These are phyloP conservation scores for Phytophthora colocasiae DNA, from an alignment of 352 stramenopile genomes.

Conservation along the genomic window DNA sequence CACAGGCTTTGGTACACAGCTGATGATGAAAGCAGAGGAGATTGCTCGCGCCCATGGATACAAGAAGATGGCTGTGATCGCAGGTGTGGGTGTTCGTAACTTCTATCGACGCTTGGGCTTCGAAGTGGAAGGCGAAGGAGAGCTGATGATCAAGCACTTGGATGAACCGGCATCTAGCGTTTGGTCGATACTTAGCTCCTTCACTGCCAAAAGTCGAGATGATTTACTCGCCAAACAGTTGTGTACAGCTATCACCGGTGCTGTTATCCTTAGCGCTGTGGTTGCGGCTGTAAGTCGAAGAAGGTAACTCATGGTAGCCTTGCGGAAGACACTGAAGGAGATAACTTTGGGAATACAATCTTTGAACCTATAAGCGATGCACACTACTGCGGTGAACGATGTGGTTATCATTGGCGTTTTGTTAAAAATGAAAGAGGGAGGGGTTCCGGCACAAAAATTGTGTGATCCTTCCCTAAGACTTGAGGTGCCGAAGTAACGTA, in stretches of 20 bases:
- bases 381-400: too few relatives aligned
- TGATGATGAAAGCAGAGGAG: constrained; percentile 86
- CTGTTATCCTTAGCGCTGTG: constrained; percentile 12
- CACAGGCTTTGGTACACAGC: constrained; percentile 87
- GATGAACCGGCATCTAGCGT: constrained; percentile 13
- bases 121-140: constrained; percentile 84
- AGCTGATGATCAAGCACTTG: constrained; percentile 90
- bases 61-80: constrained; percentile 90
- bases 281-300: constrained; percentile 21
- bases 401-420: too few relatives aligned
- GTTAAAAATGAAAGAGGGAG: background rate
- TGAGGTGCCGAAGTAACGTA: background rate
- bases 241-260: constrained; percentile 6
- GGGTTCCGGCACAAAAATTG: too few relatives aligned
- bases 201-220: constrained; percentile 11
- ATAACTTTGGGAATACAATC: background rate
- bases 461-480: background rate
- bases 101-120: constrained; percentile 93
- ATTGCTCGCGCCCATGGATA: constrained; percentile 76
- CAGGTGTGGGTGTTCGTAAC: constrained; percentile 91
- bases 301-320: constrained; percentile 12
- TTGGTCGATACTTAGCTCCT: constrained; percentile 26
- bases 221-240: constrained; percentile 12
- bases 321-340: too few relatives aligned
- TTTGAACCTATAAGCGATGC: background rate